These are phyloP conservation scores for Ustulina deusta DNA, from an alignment of 2,329 filamentous ascomycete species.

Conservation along the genomic window DNA sequence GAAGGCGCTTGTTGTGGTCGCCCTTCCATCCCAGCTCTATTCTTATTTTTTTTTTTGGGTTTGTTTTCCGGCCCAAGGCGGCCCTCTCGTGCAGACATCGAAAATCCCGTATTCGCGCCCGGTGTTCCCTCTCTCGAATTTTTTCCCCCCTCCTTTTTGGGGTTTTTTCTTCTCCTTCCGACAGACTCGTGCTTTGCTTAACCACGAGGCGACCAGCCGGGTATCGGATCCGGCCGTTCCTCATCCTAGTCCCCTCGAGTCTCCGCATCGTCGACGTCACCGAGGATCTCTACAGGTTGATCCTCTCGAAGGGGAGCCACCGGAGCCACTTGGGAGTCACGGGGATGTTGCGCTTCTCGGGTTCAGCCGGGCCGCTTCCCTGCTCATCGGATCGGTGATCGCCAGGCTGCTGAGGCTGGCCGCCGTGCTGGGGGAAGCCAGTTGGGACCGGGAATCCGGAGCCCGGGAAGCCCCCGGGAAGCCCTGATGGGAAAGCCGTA, in stretches of 20 bases:
- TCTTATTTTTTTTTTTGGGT: neutral
- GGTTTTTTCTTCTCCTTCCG: neutral
- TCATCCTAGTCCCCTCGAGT: conserved; percentile 4
- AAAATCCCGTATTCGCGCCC: neutral
- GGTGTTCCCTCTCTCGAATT: neutral
- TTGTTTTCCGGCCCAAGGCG: neutral
- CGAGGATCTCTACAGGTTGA: conserved; percentile 30
- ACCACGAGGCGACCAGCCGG: conserved; percentile 5
- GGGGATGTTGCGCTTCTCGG: conserved; percentile 16
- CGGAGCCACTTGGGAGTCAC: conserved; percentile 33
- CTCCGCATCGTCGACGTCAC: neutral
- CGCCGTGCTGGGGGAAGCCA: conserved; percentile 14
- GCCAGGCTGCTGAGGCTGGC: conserved; percentile 5
- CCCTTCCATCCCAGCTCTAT: conserved; percentile 1
- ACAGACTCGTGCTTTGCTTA: conserved; percentile 1
- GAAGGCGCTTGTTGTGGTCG: neutral
- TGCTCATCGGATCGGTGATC: neutral
- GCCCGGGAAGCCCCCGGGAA: conserved; percentile 5
- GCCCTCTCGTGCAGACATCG: neutral
- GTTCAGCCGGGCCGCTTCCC: neutral
- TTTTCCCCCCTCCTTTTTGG: neutral
- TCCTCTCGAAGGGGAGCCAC: conserved; percentile 35
- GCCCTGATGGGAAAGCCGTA: neutral
- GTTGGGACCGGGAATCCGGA: conserved; percentile 7
- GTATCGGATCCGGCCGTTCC: conserved; percentile 15